Evolutionary conservation across 768 basidiomycete species (phyloP).

Genomic region (Tylopilus sp.): DNA sequence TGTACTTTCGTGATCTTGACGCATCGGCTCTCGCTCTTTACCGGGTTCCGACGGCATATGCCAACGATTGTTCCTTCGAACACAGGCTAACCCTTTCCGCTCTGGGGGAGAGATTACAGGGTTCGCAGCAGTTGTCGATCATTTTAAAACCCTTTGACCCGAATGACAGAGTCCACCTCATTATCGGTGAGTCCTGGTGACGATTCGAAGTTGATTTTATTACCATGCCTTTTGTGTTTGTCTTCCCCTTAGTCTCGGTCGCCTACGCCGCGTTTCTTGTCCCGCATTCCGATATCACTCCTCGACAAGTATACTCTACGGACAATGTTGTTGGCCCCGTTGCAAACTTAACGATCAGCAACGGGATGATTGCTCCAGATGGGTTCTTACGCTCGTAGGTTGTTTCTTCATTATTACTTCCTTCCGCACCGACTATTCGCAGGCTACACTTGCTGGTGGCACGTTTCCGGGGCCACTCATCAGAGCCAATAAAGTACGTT

Average conservation of each 20-base stretch:
- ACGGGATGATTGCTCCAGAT: slow-evolving; percentile 27
- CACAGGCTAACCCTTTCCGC: too few species aligned
- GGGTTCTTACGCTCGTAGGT: slow-evolving; percentile 45
- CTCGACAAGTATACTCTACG: neutral
- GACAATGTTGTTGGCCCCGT: slow-evolving; percentile 10
- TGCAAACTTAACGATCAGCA: slow-evolving; percentile 25
- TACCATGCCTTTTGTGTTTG: neutral
- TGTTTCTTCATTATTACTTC: neutral
- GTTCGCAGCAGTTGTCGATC: too few species aligned
- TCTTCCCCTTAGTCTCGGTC: slow-evolving; percentile 5
- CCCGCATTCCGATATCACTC: slow-evolving; percentile 5
- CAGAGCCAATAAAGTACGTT: neutral
- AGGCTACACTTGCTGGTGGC: slow-evolving; percentile 38
- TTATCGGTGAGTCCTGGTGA: too few species aligned
- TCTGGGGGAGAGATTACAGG: too few species aligned
- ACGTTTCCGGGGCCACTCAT: slow-evolving; percentile 28
- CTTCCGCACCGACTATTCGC: neutral
- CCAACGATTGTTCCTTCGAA: too few species aligned
- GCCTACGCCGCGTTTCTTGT: slow-evolving; percentile 20
- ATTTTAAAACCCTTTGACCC: too few species aligned
- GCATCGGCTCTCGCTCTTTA: too few species aligned
- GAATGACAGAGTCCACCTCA: too few species aligned
- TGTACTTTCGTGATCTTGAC: too few species aligned
- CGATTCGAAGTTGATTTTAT: too few species aligned
- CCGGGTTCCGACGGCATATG: too few species aligned